Conservation (phyloP, 768 basidiomycete species). For the Boletus reticulatus region DNA sequence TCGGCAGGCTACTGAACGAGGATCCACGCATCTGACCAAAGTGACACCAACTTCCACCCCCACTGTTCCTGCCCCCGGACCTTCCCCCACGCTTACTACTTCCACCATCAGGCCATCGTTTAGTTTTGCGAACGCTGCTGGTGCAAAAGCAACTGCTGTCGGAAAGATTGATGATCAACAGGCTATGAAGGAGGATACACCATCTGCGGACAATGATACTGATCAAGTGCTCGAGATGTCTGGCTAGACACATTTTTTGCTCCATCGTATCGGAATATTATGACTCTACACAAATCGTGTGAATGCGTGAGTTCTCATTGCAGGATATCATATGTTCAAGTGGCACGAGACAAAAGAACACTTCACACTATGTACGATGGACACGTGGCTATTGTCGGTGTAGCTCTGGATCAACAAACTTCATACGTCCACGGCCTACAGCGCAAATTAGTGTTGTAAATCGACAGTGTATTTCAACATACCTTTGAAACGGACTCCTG, state of each 20-base stretch:
- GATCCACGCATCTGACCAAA: slow-evolving; percentile 26
- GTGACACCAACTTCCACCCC: slow-evolving; percentile 32
- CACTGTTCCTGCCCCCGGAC: slow-evolving; percentile 12
- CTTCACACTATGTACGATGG: background rate
- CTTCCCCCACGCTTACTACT: slow-evolving; percentile 30
- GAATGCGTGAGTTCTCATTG: background rate
- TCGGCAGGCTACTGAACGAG: slow-evolving; percentile 47
- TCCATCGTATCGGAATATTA: slow-evolving; percentile 12
- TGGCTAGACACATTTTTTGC: slow-evolving; percentile 16
- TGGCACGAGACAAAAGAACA: background rate
- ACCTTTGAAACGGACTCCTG: slow-evolving; percentile 69
- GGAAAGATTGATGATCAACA: slow-evolving; percentile 19
- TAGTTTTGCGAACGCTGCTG: slow-evolving; percentile 81
- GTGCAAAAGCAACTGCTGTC: slow-evolving; percentile 25
- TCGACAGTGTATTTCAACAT: background rate
- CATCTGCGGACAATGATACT: slow-evolving; percentile 6
- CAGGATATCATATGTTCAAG: background rate
- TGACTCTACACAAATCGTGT: background rate
- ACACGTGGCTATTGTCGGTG: slow-evolving; percentile 23
- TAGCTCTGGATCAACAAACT: slow-evolving; percentile 59
- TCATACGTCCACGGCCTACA: slow-evolving; percentile 64
- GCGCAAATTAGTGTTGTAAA: background rate
- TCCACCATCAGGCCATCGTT: slow-evolving; percentile 65
- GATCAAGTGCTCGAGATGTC: slow-evolving; percentile 18
- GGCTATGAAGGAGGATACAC: slow-evolving; percentile 5